Conservation (phyloP, 2,329 filamentous ascomycete species). For the Penicillium glabrum region DNA sequence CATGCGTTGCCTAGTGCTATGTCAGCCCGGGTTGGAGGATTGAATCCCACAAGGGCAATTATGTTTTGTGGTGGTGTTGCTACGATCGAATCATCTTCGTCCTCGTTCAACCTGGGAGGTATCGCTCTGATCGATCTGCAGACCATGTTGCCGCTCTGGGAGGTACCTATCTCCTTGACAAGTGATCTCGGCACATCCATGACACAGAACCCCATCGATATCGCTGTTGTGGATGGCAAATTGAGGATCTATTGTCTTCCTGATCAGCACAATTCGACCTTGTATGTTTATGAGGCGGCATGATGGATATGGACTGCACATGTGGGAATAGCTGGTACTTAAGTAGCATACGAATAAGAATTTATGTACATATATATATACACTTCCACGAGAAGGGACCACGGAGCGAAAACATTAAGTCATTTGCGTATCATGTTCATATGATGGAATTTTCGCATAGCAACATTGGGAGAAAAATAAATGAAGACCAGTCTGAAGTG, state of each 20-base stretch:
- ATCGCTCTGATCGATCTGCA: conserved; percentile 49
- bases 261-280: conserved; percentile 48
- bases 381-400: not conserved
- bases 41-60: conserved; percentile 29
- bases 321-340: too few species aligned
- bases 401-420: not conserved
- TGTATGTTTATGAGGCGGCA: conserved; percentile 51
- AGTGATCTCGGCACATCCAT: conserved; percentile 42
- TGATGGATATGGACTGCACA: not conserved
- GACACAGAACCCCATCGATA: conserved; percentile 53
- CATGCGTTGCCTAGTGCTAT: conserved; percentile 33
- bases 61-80: conserved; percentile 53
- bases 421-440: not conserved
- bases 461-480: not conserved
- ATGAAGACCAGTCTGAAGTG: not conserved
- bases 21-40: not conserved
- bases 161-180: conserved; percentile 48
- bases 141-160: conserved; percentile 47
- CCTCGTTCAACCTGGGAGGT: conserved; percentile 41
- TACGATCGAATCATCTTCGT: conserved; percentile 27
- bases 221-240: conserved; percentile 45
- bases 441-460: not conserved
- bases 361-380: not conserved
- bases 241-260: conserved; percentile 51
- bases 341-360: too few species aligned